Conservation (phyloP, 257 asterid genomes). For the Jasminum sambac region DNA sequence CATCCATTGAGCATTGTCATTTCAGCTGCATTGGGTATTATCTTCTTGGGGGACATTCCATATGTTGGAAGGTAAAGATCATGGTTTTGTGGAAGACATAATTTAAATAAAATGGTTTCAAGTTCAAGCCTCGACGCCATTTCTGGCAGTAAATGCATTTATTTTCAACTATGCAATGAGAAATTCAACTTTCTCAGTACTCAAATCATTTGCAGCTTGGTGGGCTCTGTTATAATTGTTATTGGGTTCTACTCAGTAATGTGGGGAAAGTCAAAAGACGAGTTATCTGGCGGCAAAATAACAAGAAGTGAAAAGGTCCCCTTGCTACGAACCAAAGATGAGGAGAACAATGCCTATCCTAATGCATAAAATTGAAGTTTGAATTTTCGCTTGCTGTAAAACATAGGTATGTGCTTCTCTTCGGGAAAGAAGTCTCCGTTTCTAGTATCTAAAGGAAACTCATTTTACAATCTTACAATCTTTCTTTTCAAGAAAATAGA, state of each 20-base stretch:
- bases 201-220: conserved; percentile 48
- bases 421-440: neutral
- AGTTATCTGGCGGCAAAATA: conserved; percentile 29
- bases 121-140: neutral
- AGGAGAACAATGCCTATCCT: conserved; percentile 26
- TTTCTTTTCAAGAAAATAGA: neutral
- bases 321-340: conserved; percentile 46
- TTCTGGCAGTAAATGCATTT: neutral
- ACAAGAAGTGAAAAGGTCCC: conserved; percentile 38
- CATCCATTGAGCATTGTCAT: conserved; percentile 78
- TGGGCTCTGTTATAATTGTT: conserved; percentile 71
- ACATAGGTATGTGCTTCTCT: neutral
- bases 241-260: conserved; percentile 87
- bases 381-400: neutral
- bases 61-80: conserved; percentile 72
- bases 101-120: neutral
- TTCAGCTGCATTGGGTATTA: conserved; percentile 58
- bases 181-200: neutral
- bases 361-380: conserved; percentile 6
- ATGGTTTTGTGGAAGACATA: conserved; percentile 6
- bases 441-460: neutral
- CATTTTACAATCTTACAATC: neutral
- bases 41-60: conserved; percentile 59
- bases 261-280: conserved; percentile 87
- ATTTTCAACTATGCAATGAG: neutral